Evolutionary conservation across 805 yeast species (phyloP).

Genomic region (Starmera amethionina): DNA sequence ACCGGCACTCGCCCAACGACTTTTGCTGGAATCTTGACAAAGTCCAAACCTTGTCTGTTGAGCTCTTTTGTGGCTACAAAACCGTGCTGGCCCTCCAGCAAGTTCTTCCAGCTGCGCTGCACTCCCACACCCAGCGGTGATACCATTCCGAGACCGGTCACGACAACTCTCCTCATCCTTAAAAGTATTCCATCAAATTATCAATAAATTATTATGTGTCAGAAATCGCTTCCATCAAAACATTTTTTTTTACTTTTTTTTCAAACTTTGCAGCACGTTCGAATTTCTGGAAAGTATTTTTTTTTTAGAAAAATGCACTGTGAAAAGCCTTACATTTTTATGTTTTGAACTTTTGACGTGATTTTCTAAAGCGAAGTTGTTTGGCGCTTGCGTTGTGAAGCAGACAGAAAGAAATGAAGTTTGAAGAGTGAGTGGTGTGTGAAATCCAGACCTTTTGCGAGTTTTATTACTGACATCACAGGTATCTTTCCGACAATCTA

Average conservation of each 20-base stretch:
- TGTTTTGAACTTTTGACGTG: too few species aligned
- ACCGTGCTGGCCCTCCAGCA: slow-evolving; percentile 47
- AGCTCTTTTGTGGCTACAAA: slow-evolving; percentile 40
- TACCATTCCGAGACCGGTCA: slow-evolving; percentile 84
- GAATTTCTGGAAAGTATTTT: too few species aligned
- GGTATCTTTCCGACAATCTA: slow-evolving; percentile 2
- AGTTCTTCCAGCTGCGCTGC: slow-evolving; percentile 38
- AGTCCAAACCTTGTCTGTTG: slow-evolving; percentile 21
- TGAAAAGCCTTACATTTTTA: too few species aligned
- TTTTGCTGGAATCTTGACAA: slow-evolving; percentile 44
- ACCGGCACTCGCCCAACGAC: slow-evolving; percentile 70
- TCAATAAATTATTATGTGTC: neutral
- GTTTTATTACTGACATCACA: neutral
- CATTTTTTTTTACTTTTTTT: too few species aligned
- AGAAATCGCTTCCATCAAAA: neutral
- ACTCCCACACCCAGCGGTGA: slow-evolving; percentile 80
- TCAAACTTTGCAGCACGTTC: too few species aligned
- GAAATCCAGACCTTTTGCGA: too few species aligned
- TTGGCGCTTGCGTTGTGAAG: too few species aligned
- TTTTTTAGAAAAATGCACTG: too few species aligned
- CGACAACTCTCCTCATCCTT: slow-evolving; percentile 50
- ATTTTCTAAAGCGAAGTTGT: too few species aligned
- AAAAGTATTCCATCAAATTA: too few species aligned
- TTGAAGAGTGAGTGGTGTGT: slow-evolving; percentile 7
- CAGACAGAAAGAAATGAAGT: slow-evolving; percentile 7